Conservation (phyloP, 441 rosid genomes). For the Adansonia grandidieri region DNA sequence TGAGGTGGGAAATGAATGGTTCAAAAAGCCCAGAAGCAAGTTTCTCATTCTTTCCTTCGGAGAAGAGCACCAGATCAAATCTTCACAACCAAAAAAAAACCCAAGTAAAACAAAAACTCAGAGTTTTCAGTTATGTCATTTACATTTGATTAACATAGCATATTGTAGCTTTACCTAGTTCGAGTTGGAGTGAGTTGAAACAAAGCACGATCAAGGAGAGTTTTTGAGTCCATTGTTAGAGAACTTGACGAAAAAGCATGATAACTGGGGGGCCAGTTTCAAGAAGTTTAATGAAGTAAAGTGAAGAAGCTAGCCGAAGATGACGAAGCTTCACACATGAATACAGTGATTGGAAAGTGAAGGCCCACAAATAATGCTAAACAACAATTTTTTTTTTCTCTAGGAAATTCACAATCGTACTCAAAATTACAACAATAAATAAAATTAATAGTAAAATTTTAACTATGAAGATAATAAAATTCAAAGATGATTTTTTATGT, state of each 20-base stretch:
- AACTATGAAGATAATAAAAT: not conserved
- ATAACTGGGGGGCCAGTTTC: not conserved
- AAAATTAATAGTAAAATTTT: too few species aligned
- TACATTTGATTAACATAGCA: not conserved
- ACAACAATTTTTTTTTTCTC: not conserved
- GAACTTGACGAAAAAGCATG: slow-evolving; percentile 5
- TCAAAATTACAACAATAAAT: too few species aligned
- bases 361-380: slow-evolving; percentile 26
- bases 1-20: slow-evolving; percentile 76
- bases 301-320: slow-evolving; percentile 39
- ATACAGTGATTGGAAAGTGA: not conserved
- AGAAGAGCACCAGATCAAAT: slow-evolving; percentile 74
- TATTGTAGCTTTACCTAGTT: slow-evolving; percentile 49
- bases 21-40: slow-evolving; percentile 82
- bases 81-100: slow-evolving; percentile 34
- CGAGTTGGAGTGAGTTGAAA: slow-evolving; percentile 85
- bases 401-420: not conserved
- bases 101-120: too few species aligned
- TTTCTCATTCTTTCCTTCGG: slow-evolving; percentile 66
- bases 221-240: slow-evolving; percentile 46
- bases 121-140: not conserved
- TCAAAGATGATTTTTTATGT: not conserved
- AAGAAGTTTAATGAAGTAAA: not conserved
- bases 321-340: slow-evolving; percentile 52
- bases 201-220: slow-evolving; percentile 65